Evolutionary conservation across 306 rosid species (phyloP), one percentile per base, ranked within the genome.

Genomic region (Cucurbita ficifolia): DNA sequence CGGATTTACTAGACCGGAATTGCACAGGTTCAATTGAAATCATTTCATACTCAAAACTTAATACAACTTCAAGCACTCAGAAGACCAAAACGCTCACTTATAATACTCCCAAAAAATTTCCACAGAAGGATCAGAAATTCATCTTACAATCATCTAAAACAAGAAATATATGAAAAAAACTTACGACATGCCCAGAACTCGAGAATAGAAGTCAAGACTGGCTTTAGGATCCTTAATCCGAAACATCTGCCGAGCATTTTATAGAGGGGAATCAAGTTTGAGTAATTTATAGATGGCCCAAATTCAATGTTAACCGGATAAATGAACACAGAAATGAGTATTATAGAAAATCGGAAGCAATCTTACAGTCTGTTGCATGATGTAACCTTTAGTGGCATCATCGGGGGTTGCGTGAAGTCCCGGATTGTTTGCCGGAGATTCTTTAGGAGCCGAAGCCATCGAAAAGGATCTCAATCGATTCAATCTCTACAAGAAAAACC

Each of bases 161-260:
- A 73, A 21, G 29, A 49, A 12, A 33, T 10, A 54, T 33, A 55
- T 40, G 36, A 19, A 51, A 75, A 2, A 50, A 4, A 85, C 98
- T 87, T 84, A 94, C 99, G 97, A 86, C 99, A 94, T 94, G 81
- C 99, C 99, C 83, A 94, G 79, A 38, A 94, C 86, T 63, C 96
- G 92, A 61, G 97, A 89, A 75, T 94, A 94, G 75, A 90, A 94
- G 59, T 94, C 95, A 58, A 89, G 97, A 87, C 96, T 90, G 76
- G 74, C 84, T 91, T 89, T 88, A 17, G 99, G 99, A 81, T 94
- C 97, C 83, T 91, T 94, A 67, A 94, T 85, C 76, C 99, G 87
- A 78, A 79, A 87, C 99, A 91, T 65, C 90, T 76, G 77, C 84
- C 36, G 59, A 45, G n/a, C 57, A 76, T 49, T 53, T 13, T 3